A percentile compares a stretch with the other conserved stretches of the same genome.
phyloP scores from a whole-genome alignment of 352 stramenopile species.

The Hyaloperonospora brassicae region DNA sequence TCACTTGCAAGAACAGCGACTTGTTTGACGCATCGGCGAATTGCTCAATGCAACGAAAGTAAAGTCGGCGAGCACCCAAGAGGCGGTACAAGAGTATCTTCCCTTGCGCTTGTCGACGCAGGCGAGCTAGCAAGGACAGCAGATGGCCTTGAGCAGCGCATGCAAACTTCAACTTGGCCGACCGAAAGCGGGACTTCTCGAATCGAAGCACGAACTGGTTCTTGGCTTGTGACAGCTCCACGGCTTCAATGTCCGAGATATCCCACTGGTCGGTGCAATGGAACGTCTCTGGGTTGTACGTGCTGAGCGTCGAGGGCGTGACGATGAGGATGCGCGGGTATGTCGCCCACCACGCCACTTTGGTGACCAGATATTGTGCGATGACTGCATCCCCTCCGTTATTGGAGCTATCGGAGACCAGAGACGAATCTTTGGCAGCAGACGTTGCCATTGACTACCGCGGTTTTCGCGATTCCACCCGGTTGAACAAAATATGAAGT shows the following conservation, averaged over 20 bases:
- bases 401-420: constrained; percentile 8
- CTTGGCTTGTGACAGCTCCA: constrained; percentile 31
- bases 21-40: constrained; percentile 57
- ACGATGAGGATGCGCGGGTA: constrained; percentile 55
- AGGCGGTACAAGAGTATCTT: constrained; percentile 32
- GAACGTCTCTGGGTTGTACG: constrained; percentile 63
- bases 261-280: constrained; percentile 67
- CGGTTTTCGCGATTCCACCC: constrained; percentile 1
- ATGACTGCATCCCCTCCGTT: constrained; percentile 29
- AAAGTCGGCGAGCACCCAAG: constrained; percentile 18
- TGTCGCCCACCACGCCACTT: constrained; percentile 58
- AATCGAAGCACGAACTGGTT: constrained; percentile 59
- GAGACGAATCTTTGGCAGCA: constrained; percentile 3
- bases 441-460: constrained; percentile 19
- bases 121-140: constrained; percentile 38
- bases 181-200: constrained; percentile 55
- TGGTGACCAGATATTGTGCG: constrained; percentile 61
- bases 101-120: constrained; percentile 38
- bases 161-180: constrained; percentile 44
- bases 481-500: constrained; percentile 11
- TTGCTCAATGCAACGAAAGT: constrained; percentile 59
- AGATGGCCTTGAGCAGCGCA: constrained; percentile 50
- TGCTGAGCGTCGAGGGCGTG: constrained; percentile 39
- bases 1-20: constrained; percentile 44
- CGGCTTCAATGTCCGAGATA: constrained; percentile 46